Conservation (phyloP, 176 grass and related monocot species). For the Aegilops bicornis region DNA sequence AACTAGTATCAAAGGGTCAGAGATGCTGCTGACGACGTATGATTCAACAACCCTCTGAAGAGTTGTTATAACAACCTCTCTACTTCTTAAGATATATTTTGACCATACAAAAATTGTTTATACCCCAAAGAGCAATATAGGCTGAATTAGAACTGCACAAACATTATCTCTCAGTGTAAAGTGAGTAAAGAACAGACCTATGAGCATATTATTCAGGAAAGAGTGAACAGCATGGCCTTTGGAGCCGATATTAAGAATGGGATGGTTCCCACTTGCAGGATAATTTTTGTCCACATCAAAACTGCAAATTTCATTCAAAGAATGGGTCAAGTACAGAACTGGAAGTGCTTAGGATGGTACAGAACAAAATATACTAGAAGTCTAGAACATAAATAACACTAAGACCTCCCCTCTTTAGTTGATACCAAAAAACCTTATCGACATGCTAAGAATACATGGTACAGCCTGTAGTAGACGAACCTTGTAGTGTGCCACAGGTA, state of each 20-base stretch:
- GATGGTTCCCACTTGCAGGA: conserved; percentile 26
- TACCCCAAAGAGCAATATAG: conserved; percentile 11
- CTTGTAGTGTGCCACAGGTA: conserved; percentile 97
- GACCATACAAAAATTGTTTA: neutral
- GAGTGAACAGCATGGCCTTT: conserved; percentile 83
- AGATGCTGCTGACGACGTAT: neutral
- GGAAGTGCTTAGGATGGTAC: neutral
- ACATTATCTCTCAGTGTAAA: neutral
- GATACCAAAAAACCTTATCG: neutral
- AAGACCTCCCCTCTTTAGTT: conserved; percentile 4
- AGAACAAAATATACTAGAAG: conserved; percentile 23
- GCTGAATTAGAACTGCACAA: conserved; percentile 22
- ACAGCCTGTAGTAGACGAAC: conserved; percentile 35
- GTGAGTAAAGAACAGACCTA: conserved; percentile 55
- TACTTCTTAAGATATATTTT: conserved; percentile 14
- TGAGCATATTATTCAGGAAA: conserved; percentile 77
- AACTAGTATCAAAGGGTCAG: neutral
- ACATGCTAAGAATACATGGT: conserved; percentile 14
- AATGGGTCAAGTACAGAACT: conserved; percentile 20
- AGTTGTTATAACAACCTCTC: conserved; percentile 4
- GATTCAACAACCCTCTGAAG: neutral
- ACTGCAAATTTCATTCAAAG: conserved; percentile 47
- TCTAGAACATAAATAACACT: neutral
- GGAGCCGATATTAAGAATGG: conserved; percentile 63
- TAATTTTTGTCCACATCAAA: conserved; percentile 62